Evolutionary conservation across 2,329 filamentous ascomycete genomes (phyloP).

Genomic region (Alternaria incomplexa): DNA sequence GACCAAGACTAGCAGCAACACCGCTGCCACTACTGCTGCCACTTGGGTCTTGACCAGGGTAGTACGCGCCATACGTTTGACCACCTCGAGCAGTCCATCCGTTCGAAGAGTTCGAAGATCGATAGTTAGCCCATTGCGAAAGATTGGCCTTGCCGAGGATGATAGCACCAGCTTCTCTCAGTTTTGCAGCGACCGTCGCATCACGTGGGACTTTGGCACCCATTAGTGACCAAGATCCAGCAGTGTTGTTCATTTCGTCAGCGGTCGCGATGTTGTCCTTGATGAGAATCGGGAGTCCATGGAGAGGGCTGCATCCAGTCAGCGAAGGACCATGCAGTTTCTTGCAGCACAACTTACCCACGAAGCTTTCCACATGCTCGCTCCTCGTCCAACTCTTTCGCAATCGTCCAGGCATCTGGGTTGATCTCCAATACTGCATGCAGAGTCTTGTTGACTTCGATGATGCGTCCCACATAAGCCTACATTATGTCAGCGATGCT

Average conservation of each 20-base stretch:
- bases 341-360: slow-evolving; percentile 45
- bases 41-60: slow-evolving; percentile 64
- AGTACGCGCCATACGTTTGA: slow-evolving; percentile 67
- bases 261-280: slow-evolving; percentile 71
- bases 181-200: slow-evolving; percentile 64
- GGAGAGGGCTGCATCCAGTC: slow-evolving; percentile 55
- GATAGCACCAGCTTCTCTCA: slow-evolving; percentile 66
- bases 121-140: slow-evolving; percentile 69
- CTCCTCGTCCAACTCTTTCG: slow-evolving; percentile 56
- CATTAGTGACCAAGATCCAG: slow-evolving; percentile 68
- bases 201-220: slow-evolving; percentile 65
- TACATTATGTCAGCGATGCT: slow-evolving; percentile 23
- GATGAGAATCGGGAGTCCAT: slow-evolving; percentile 69
- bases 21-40: slow-evolving; percentile 59
- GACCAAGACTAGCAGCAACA: slow-evolving; percentile 64
- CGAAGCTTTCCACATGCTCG: slow-evolving; percentile 54
- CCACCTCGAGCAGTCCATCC: slow-evolving; percentile 72
- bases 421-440: slow-evolving; percentile 63
- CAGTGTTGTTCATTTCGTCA: slow-evolving; percentile 68
- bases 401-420: slow-evolving; percentile 60
- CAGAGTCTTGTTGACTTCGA: slow-evolving; percentile 60
- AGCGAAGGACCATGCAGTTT: not conserved
- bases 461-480: slow-evolving; percentile 60
- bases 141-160: slow-evolving; percentile 71
- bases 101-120: slow-evolving; percentile 63